Conservation (phyloP, 2,329 filamentous ascomycete genomes). For the Exophiala oligosperma region DNA sequence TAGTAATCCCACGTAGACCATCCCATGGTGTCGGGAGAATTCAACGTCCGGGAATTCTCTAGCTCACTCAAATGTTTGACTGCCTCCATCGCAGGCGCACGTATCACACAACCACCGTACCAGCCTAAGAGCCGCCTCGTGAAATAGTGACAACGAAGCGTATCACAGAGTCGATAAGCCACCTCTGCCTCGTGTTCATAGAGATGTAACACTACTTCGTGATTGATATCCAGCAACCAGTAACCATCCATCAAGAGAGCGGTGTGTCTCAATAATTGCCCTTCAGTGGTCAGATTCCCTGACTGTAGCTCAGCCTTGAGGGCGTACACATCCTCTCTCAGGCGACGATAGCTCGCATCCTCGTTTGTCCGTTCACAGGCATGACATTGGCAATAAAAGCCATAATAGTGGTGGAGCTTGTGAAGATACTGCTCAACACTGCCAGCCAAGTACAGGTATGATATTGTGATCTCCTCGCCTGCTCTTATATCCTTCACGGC, state of each 20-base stretch:
- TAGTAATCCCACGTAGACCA: constrained; percentile 7
- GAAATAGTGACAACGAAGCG: not conserved
- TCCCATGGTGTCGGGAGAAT: not conserved
- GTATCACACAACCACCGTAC: not conserved
- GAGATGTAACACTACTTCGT: not conserved
- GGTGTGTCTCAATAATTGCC: not conserved
- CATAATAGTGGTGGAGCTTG: constrained; percentile 16
- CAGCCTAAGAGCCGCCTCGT: not conserved
- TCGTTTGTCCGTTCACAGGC: constrained; percentile 20
- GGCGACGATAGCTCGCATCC: not conserved
- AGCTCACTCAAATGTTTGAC: not conserved
- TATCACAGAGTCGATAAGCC: not conserved
- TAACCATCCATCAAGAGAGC: constrained; percentile 8
- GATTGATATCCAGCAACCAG: not conserved
- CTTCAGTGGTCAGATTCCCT: not conserved
- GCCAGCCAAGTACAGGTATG: constrained; percentile 20
- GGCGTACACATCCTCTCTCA: constrained; percentile 6
- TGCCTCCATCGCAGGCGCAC: not conserved
- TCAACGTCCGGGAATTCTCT: not conserved
- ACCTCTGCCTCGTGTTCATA: not conserved
- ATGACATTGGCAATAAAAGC: constrained; percentile 32
- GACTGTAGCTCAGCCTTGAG: not conserved
- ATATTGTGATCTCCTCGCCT: constrained; percentile 32
- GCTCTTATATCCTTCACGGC: constrained; percentile 20
- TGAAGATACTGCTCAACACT: not conserved